A percentile compares a stretch with the other conserved stretches of the same genome.
These are phyloP conservation scores for Colletotrichum tanaceti DNA, from an alignment of 2,329 filamentous ascomycete species.

Conservation along the genomic window DNA sequence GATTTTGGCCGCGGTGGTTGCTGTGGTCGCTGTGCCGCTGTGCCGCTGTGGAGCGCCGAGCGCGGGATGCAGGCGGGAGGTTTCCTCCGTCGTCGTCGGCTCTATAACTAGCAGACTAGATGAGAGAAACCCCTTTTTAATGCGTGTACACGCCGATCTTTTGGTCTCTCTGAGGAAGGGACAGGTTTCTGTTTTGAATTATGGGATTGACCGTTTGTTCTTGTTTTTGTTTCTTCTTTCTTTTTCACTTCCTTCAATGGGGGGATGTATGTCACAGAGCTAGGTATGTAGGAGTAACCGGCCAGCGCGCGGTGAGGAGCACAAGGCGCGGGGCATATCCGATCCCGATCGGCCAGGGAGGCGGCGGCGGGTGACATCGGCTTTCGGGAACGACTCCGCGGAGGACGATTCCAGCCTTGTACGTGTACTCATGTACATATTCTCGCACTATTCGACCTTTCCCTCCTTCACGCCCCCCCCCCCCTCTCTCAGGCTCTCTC, in stretches of 20 bases:
- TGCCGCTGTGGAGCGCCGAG: conserved; percentile 1
- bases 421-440: too few species aligned
- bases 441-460: not conserved
- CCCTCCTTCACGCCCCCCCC: not conserved
- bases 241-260: too few species aligned
- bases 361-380: conserved; percentile 36
- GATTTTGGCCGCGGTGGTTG: too few species aligned
- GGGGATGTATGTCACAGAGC: too few species aligned
- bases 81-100: conserved; percentile 7
- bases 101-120: too few species aligned
- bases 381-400: conserved; percentile 27
- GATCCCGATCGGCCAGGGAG: conserved; percentile 17
- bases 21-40: not conserved
- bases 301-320: too few species aligned
- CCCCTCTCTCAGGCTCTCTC: too few species aligned
- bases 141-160: not conserved
- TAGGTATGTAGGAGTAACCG: too few species aligned
- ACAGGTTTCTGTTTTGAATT: not conserved
- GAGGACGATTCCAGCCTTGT: not conserved
- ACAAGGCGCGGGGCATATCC: not conserved
- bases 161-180: too few species aligned
- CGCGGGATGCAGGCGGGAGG: conserved; percentile 12
- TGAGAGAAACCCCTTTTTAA: not conserved
- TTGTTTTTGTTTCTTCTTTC: too few species aligned
- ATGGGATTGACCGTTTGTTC: too few species aligned